Evolutionary conservation across 208 protist species (phyloP).

Genomic region (Leishmania major): DNA sequence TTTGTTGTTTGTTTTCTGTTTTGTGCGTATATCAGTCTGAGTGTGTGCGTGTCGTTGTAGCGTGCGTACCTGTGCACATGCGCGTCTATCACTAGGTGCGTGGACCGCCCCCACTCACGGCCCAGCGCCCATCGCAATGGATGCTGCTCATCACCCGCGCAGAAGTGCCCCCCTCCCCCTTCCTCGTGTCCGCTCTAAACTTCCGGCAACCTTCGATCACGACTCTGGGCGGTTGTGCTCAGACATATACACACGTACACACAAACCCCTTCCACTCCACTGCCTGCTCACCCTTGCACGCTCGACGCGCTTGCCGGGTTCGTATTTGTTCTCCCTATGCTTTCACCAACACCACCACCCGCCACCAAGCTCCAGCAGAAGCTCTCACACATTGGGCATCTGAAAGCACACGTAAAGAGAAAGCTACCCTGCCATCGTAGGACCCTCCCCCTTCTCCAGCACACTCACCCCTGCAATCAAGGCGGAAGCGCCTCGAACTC

Average conservation of each 20-base stretch:
- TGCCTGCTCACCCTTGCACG: background rate
- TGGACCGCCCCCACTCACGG: background rate
- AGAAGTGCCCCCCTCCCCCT: background rate
- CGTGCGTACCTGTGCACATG: background rate
- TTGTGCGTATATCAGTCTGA: constrained; percentile 11
- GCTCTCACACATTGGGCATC: background rate
- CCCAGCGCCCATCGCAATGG: background rate
- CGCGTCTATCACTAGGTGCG: too few relatives aligned
- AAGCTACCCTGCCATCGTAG: background rate
- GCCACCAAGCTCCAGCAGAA: background rate
- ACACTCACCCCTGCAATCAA: background rate
- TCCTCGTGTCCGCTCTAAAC: background rate
- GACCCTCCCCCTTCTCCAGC: background rate
- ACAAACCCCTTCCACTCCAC: background rate
- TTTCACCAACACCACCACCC: background rate
- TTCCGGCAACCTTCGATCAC: background rate
- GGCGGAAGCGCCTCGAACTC: background rate
- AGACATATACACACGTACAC: background rate
- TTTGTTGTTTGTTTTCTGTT: constrained; percentile 2
- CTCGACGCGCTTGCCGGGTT: background rate
- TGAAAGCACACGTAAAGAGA: background rate
- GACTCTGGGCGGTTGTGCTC: background rate
- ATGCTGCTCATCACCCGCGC: background rate
- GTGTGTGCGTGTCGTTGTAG: background rate
- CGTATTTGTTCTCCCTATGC: background rate